Evolutionary conservation across 345 rosid species (phyloP).

Genomic region (Kandelia obovata): DNA sequence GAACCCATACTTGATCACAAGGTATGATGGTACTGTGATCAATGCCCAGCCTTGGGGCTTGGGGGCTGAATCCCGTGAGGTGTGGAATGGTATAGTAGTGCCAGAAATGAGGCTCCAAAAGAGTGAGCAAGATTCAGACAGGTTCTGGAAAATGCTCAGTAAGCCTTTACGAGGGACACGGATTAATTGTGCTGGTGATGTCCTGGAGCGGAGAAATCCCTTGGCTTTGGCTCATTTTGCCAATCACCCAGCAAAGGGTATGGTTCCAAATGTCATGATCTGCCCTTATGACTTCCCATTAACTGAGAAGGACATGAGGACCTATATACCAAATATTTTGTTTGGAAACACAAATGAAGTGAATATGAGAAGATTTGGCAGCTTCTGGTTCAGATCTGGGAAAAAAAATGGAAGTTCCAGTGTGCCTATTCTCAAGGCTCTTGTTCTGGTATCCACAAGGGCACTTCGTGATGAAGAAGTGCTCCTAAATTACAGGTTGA

Average conservation of each 20-base stretch:
- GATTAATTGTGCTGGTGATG: conserved; percentile 27
- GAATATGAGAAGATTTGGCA: conserved; percentile 61
- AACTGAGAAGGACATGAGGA: conserved; percentile 55
- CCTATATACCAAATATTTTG: conserved; percentile 66
- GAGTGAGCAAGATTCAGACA: conserved; percentile 50
- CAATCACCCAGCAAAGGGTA: conserved; percentile 64
- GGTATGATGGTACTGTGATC: conserved; percentile 76
- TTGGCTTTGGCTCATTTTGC: conserved; percentile 80
- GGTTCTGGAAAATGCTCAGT: conserved; percentile 66
- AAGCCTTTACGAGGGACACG: conserved; percentile 51
- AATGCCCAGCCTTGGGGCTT: conserved; percentile 84
- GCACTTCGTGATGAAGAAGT: conserved; percentile 67
- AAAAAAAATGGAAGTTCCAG: conserved; percentile 20
- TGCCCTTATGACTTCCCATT: conserved; percentile 83
- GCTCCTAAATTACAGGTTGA: conserved; percentile 68
- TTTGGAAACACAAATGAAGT: conserved; percentile 52
- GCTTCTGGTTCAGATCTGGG: conserved; percentile 62
- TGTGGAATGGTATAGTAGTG: conserved; percentile 48
- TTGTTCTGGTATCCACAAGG: conserved; percentile 78
- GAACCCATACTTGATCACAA: conserved; percentile 72
- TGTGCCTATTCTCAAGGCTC: conserved; percentile 48
- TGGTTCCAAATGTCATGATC: conserved; percentile 77
- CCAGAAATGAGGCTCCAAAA: conserved; percentile 30
- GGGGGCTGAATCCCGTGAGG: conserved; percentile 59
- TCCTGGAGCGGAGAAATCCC: conserved; percentile 80